Conservation (phyloP, 129 eudicot species). For the Artemisia argyi region DNA sequence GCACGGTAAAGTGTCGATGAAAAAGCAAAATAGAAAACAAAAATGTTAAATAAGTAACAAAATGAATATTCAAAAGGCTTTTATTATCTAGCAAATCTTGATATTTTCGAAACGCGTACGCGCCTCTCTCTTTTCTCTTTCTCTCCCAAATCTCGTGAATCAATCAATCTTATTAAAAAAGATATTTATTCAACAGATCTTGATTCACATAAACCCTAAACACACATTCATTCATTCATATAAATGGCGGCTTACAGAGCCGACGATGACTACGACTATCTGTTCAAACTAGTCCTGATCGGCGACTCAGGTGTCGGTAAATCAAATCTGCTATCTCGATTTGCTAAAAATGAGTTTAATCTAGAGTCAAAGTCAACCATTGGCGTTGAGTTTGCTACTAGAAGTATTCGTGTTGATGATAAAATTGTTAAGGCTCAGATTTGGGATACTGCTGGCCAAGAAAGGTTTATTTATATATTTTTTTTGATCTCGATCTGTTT, state of each 20-base stretch:
- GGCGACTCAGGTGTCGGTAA: constrained; percentile 85
- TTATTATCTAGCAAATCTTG: too few relatives aligned
- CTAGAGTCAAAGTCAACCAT: constrained; percentile 79
- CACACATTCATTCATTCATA: background rate
- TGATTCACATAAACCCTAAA: too few relatives aligned
- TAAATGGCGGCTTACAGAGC: constrained; percentile 71
- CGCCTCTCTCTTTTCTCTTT: too few relatives aligned
- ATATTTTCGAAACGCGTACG: too few relatives aligned
- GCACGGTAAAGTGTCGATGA: too few relatives aligned
- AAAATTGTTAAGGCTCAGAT: constrained; percentile 82
- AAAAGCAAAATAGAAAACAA: too few relatives aligned
- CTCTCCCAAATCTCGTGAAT: too few relatives aligned
- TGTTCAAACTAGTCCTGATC: constrained; percentile 70
- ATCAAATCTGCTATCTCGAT: constrained; percentile 68
- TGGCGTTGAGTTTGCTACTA: constrained; percentile 83
- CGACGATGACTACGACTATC: constrained; percentile 84
- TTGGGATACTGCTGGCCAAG: constrained; percentile 95
- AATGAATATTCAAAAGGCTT: too few relatives aligned
- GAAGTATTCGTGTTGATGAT: constrained; percentile 75
- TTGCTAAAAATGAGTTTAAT: constrained; percentile 67
- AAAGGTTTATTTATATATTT: constrained; percentile 28
- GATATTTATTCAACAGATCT: too few relatives aligned
- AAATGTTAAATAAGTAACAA: too few relatives aligned
- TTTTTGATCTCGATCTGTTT: background rate
- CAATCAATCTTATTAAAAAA: too few relatives aligned